Evolutionary conservation across 2,329 filamentous ascomycete genomes (phyloP).

Genomic region (Fusarium sp.): DNA sequence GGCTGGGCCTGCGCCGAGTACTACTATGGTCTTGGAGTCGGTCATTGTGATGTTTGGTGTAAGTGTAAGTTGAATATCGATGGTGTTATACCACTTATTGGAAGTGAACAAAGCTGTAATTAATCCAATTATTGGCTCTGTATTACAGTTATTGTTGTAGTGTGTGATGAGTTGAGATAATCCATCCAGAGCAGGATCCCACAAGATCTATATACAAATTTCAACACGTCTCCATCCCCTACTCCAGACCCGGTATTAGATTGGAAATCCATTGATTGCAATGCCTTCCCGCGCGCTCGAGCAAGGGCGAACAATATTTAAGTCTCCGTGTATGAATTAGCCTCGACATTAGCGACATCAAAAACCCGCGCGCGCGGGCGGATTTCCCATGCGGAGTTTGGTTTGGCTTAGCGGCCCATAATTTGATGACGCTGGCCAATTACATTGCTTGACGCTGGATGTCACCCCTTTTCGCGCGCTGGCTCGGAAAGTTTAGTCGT

Average conservation of each 20-base stretch:
- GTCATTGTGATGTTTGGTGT: constrained; percentile 29
- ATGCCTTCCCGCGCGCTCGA: constrained; percentile 1
- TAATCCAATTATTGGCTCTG: constrained; percentile 1
- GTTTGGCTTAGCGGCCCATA: neutral
- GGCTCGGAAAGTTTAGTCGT: constrained; percentile 1
- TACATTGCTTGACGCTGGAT: constrained; percentile 3
- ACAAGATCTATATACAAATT: constrained; percentile 21
- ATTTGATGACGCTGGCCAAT: neutral
- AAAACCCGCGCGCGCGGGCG: constrained; percentile 8
- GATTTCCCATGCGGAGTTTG: neutral
- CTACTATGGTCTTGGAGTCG: constrained; percentile 58
- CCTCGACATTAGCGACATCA: neutral
- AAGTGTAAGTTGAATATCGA: neutral
- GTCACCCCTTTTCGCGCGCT: constrained; percentile 4
- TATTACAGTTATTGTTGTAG: neutral
- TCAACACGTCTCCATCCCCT: neutral
- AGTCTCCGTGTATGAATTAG: constrained; percentile 2
- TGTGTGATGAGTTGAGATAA: constrained; percentile 8
- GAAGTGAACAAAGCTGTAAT: neutral
- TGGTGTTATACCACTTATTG: neutral
- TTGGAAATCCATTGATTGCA: constrained; percentile 11
- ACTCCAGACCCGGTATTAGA: constrained; percentile 3
- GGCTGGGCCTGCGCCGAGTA: constrained; percentile 63
- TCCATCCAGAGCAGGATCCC: neutral
- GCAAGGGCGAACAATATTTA: neutral